Evolutionary conservation across 169 alveolate species (phyloP), one percentile per base, ranked within the genome.

Genomic region (Babesia gibsoni): DNA sequence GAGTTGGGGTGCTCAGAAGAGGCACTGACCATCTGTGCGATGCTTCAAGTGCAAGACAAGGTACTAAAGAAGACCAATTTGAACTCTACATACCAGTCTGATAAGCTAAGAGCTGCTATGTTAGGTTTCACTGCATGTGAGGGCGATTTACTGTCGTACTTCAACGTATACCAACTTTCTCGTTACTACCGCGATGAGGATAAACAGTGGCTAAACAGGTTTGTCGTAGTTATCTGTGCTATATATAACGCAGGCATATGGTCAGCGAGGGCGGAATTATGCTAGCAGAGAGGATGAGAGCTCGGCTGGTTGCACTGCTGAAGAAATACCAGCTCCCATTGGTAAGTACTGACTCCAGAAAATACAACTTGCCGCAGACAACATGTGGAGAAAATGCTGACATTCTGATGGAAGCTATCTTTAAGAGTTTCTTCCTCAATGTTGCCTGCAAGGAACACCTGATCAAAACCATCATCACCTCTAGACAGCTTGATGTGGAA

Each of bases 361-460:
- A 4, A 20, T 4, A 18, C 37, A 8, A 52, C 61, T 10, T 16
- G 1, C 20, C 3, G 0, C 41, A 73, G 75, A 59, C 65, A 3
- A 75, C 74, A 49, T 68, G 83, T 35, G 88, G 80, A n/a, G 81
- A 67, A 27, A 30, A 67, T 37, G 36, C 46, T 6, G 74, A 18
- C 3, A 29, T 52, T 2, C 48, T 77, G 49, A n/a, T 77, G 41
- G 70, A 77, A 67, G 63, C 85, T 27, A 66, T 77, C 10, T 77
- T 77, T 45, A 53, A 63, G 18, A 61, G 74, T 37, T 79, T 79
- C 54, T 79, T 79, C 58, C 63, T 69, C 25, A 79, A 79, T 42
- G 88, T 79, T 30, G 88, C 88, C n/a, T 79, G 88, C 73, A 67
- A 67, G 54, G 83, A 79, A 48, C 70, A 79, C 33, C 45, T 79